A percentile compares a stretch with the other conserved stretches of the same genome.
Conservation (phyloP, 2,329 filamentous ascomycete genomes). For the Claviceps sp. region DNA sequence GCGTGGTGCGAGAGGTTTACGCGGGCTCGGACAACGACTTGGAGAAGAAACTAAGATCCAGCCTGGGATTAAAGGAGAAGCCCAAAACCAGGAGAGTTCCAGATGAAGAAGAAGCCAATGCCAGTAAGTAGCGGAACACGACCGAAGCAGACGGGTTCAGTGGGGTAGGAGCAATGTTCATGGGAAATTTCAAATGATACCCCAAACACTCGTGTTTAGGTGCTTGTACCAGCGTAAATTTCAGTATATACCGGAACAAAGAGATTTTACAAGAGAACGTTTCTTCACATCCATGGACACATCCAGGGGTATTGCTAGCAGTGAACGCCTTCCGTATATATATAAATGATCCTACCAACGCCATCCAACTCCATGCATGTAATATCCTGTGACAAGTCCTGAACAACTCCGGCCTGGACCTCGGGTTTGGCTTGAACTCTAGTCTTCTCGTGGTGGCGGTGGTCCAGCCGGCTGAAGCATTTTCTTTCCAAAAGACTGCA, state of each 20-base stretch:
- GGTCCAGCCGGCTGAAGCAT: constrained; percentile 52
- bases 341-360: neutral
- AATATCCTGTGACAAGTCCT: neutral
- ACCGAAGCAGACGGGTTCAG: neutral
- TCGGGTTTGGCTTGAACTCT: constrained; percentile 7
- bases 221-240: neutral
- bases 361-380: neutral
- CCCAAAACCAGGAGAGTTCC: constrained; percentile 14
- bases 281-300: neutral
- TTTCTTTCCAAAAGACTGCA: constrained; percentile 31
- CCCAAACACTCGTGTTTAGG: neutral
- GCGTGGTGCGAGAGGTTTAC: constrained; percentile 51
- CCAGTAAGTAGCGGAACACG: neutral
- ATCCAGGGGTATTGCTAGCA: neutral
- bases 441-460: constrained; percentile 42
- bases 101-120: constrained; percentile 6
- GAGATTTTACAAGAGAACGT: neutral
- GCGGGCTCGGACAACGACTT: constrained; percentile 39
- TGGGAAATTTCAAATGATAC: neutral
- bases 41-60: constrained; percentile 46
- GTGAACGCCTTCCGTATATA: neutral
- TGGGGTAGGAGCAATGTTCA: neutral
- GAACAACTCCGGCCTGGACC: neutral
- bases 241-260: neutral
- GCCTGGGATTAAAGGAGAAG: constrained; percentile 37